Percentiles rank a stretch among this genome's conserved stretches.
These are phyloP conservation scores for Imleria badia DNA, from an alignment of 768 basidiomycete species.

Conservation along the genomic window DNA sequence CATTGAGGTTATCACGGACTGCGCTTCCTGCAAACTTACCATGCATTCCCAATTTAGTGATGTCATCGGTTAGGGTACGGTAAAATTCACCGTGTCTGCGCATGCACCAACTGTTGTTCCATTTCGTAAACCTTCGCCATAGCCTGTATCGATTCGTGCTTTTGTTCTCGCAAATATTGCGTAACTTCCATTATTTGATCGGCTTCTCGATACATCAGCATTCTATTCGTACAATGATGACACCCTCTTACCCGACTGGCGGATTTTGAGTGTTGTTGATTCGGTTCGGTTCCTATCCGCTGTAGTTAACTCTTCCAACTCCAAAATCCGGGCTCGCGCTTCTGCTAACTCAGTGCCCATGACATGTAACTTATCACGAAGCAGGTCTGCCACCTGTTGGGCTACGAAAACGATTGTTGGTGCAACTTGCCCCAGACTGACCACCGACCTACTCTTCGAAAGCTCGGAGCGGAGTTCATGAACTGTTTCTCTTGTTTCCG, in stretches of 20 bases:
- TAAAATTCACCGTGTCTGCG: slow-evolving; percentile 21
- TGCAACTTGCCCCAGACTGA: background rate
- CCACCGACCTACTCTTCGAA: slow-evolving; percentile 29
- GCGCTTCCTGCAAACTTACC: slow-evolving; percentile 27
- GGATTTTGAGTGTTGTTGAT: slow-evolving; percentile 20
- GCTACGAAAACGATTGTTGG: slow-evolving; percentile 30
- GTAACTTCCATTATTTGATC: slow-evolving; percentile 25
- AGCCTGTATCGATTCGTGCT: slow-evolving; percentile 27
- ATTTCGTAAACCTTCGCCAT: slow-evolving; percentile 22
- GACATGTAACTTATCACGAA: slow-evolving; percentile 45
- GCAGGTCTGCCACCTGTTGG: slow-evolving; percentile 49
- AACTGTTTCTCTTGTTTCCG: slow-evolving; percentile 29
- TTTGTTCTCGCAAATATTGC: slow-evolving; percentile 29
- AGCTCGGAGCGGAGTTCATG: slow-evolving; percentile 38
- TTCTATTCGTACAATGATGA: background rate
- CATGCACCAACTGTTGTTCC: slow-evolving; percentile 26
- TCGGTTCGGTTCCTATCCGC: slow-evolving; percentile 25
- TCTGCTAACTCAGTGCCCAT: slow-evolving; percentile 45
- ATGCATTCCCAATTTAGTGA: slow-evolving; percentile 11
- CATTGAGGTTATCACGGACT: slow-evolving; percentile 27
- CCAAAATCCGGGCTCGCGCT: slow-evolving; percentile 37
- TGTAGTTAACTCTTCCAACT: slow-evolving; percentile 33
- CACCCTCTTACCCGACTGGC: slow-evolving; percentile 23
- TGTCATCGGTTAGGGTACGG: background rate
- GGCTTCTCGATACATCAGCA: slow-evolving; percentile 19